Base-by-base conservation (phyloP, 768 basidiomycete species). In the Leccinum subgranulosum region DNA sequence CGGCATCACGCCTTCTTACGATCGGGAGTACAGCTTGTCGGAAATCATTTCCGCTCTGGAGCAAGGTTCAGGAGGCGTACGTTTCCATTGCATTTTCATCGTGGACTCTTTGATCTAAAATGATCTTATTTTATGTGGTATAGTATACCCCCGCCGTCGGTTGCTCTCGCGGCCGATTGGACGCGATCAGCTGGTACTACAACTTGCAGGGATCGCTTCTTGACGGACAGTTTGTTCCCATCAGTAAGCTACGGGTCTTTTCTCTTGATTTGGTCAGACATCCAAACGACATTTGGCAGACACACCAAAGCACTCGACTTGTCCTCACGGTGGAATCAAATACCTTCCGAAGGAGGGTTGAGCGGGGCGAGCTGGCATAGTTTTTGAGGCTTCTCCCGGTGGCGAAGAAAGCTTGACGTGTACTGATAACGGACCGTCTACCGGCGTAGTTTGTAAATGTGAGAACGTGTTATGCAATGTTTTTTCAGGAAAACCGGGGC, bases 1-100 rank as follows among this genome's bases (percentile, higher is more conserved):
- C 10, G 90, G 90, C n/a, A 93, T 94, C 64, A 81, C 81, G 4
- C 92, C 92, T 3, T 80, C 79, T 6, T 67, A 71, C 4, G 73
- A 72, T 54, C 70, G 69, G 57, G 86, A 84, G 0, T 84, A 84
- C 69, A 84, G 82, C 0, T 76, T 88, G n/a, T 70, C 79, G 6
- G 69, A 78, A 3, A 66, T 90, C 28, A 75, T 77, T 8, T 64
- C 77, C 46, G 89, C 87, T 1, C 70, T 90, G 33, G 76, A 81
- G 68, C 56, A 74, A 19, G 84, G 77, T 45, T 81, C 80, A 1
- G 84, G 81, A 25, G 85, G 83, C 31, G 53, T 68, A 66, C 29
- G 60, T 62, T 34, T 25, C 7, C 8, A 3, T 15, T 17, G 12
- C 4, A 1, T 6, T 0, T 23, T 27, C 4, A 2, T 55, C 10